Conservation (phyloP, 352 stramenopile species). For the Globisporangium mamillatum region DNA sequence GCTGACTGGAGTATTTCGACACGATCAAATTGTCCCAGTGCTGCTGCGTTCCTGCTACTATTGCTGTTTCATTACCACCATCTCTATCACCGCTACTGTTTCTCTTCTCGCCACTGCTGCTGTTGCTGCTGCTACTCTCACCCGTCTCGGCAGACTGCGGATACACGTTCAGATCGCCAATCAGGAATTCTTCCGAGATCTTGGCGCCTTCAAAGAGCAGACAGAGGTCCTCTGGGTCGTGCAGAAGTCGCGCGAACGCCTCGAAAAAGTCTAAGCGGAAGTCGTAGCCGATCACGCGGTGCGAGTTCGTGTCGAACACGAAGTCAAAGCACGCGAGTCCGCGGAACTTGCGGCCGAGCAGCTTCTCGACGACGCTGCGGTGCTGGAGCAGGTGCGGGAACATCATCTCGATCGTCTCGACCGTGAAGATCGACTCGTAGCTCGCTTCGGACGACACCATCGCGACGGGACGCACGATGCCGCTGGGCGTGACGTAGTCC, state of each 20-base stretch:
- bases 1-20: conserved; percentile 10
- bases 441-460: conserved; percentile 40
- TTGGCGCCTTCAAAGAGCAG: conserved; percentile 36
- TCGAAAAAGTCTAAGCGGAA: conserved; percentile 41
- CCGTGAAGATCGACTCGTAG: conserved; percentile 41
- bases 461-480: conserved; percentile 11
- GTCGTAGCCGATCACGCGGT: conserved; percentile 39
- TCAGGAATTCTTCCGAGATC: conserved; percentile 52
- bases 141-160: not conserved
- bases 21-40: conserved; percentile 3
- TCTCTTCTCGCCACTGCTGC: not conserved
- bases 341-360: conserved; percentile 32
- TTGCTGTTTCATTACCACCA: not conserved
- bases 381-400: conserved; percentile 42
- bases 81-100: not conserved
- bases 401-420: conserved; percentile 46
- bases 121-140: not conserved
- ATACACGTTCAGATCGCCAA: conserved; percentile 40
- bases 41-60: not conserved
- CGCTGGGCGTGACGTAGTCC: conserved; percentile 18
- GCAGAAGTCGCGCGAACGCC: conserved; percentile 39
- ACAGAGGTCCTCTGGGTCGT: conserved; percentile 34
- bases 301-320: conserved; percentile 37
- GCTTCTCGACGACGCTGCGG: conserved; percentile 22
- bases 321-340: conserved; percentile 38